Evolutionary conservation across 768 basidiomycete species (phyloP), one percentile per base, ranked within the genome.

Genomic region (Leccinum sublutescens): DNA sequence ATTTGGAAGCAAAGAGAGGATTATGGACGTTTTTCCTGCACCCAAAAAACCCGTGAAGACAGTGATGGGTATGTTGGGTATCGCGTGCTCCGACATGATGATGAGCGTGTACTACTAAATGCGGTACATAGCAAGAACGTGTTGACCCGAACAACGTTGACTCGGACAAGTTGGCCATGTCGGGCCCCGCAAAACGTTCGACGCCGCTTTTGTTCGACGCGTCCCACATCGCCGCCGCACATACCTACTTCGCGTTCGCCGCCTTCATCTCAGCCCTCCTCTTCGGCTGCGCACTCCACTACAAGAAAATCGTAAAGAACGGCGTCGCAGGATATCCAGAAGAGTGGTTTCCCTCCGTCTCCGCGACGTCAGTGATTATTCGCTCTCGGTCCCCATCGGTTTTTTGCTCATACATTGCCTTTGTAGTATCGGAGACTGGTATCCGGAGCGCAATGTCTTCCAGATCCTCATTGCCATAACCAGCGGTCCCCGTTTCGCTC

Each of bases 31-130:
- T 73, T 91, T 91, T 47, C 89, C 90, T 17, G 88, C 88, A 3
- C 89, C 91, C 4, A 94, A 83, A 70, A 93, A 96, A 15, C 95
- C 95, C n/a, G 95, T 98, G 75, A 96, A 93, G 58, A 95, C 91
- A 1, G 95, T 95, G 63, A 97, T 88, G 12, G 93, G 93, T 64
- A 94, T 95, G 50, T 59, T 10, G 56, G 60, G 43, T 56, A 58
- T 56, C 64, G 6, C 2, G 17, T 19, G 52, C 38, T 9, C 55
- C 19, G 54, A 6, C 68, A 70, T 68, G 48, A 15, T 55, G 7
- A 17, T 56, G 7, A 12, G n/a, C 3, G 48, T 25, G 25, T 15
- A 47, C 45, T 14, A 25, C 47, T 47, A 47, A 47, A 47, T 47
- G 21, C 6, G 21, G 45, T 12, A 12, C 19, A 6, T 23, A 5